Evolutionary conservation across 164 flowering plant genomes (phyloP).

Genomic region (Berberis vulgaris): DNA sequence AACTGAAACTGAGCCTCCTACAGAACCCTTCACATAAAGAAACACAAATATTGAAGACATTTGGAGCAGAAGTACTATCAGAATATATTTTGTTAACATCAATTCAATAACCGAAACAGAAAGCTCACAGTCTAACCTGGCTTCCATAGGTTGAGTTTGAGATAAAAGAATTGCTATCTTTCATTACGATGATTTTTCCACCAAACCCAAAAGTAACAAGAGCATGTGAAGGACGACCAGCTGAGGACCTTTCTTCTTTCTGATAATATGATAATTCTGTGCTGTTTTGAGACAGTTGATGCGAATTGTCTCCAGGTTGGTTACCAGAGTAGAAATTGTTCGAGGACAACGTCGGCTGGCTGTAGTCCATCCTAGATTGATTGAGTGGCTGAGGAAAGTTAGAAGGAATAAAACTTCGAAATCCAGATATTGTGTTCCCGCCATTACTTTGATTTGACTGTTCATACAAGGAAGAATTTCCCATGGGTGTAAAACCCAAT

Average conservation of each 20-base stretch:
- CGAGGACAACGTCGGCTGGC: constrained; percentile 29
- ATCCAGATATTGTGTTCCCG: constrained; percentile 19
- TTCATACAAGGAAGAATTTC: constrained; percentile 23
- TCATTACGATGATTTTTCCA: constrained; percentile 87
- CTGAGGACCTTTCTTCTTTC: constrained; percentile 60
- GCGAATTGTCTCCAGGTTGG: constrained; percentile 17
- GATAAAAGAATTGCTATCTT: constrained; percentile 27
- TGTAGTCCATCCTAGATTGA: constrained; percentile 28
- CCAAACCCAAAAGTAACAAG: constrained; percentile 97
- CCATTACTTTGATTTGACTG: constrained; percentile 22
- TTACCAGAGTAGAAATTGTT: constrained; percentile 37
- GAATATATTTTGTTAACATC: no score
- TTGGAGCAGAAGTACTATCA: background rate
- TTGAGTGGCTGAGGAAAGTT: constrained; percentile 30
- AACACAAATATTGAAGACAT: constrained; percentile 1
- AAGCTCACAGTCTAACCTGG: constrained; percentile 39
- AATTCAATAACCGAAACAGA: no score
- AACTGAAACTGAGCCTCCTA: constrained; percentile 52
- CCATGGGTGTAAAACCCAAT: constrained; percentile 23
- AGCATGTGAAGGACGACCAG: constrained; percentile 93
- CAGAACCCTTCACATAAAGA: constrained; percentile 45
- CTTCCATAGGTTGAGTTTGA: constrained; percentile 34
- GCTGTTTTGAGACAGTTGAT: constrained; percentile 16
- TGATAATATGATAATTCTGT: constrained; percentile 5
- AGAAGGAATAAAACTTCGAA: constrained; percentile 28